Evolutionary conservation across 345 rosid genomes (phyloP).

Genomic region (Hibiscus syriacus): DNA sequence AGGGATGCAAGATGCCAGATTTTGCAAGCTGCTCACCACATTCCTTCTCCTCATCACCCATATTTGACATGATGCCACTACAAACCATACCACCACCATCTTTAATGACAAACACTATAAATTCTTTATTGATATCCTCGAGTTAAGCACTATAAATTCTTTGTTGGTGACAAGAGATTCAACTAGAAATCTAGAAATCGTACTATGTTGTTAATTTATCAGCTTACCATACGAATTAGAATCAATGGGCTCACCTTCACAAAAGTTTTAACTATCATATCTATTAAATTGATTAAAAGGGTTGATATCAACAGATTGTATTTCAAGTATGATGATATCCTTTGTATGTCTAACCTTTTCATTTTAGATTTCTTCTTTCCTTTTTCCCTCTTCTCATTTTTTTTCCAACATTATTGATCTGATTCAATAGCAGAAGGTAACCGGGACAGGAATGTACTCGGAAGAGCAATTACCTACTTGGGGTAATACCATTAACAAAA

Average conservation of each 20-base stretch:
- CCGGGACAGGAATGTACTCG: not conserved
- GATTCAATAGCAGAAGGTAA: not conserved
- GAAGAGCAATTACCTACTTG: too few relatives aligned
- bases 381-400: not conserved
- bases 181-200: not conserved
- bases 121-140: conserved; percentile 9
- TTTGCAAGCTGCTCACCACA: conserved; percentile 28
- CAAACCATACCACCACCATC: conserved; percentile 5
- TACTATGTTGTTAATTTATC: not conserved
- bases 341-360: not conserved
- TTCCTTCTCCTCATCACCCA: conserved; percentile 28
- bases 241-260: not conserved
- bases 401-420: not conserved
- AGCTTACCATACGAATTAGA: not conserved
- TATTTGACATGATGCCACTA: conserved; percentile 5
- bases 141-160: too few relatives aligned
- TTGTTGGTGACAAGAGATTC: not conserved
- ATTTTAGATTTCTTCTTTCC: not conserved
- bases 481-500: too few relatives aligned
- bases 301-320: not conserved
- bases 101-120: conserved; percentile 4
- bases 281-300: not conserved
- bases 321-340: not conserved
- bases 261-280: not conserved
- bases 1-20: conserved; percentile 37